These are phyloP conservation scores for Decorospora gaudefroyi DNA, from an alignment of 2,329 filamentous ascomycete species.

Conservation along the genomic window DNA sequence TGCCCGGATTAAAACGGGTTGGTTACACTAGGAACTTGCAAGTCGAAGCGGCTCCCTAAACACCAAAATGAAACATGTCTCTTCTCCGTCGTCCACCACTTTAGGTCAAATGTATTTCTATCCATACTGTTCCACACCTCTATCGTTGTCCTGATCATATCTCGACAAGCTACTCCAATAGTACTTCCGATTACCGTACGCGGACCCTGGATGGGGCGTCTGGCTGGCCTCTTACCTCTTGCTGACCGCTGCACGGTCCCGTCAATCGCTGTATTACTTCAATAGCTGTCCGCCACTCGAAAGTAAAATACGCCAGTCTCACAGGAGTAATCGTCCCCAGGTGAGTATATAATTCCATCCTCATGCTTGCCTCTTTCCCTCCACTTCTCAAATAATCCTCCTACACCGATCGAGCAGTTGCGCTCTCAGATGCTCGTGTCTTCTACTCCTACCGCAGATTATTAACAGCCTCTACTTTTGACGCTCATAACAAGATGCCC, in stretches of 20 bases:
- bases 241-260: background rate
- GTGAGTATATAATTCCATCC: too few species aligned
- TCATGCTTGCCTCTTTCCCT: too few species aligned
- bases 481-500: constrained; percentile 37
- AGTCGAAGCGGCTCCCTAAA: too few species aligned
- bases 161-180: too few species aligned
- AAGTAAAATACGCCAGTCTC: constrained; percentile 17
- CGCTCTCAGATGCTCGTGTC: too few species aligned
- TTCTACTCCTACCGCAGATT: too few species aligned
- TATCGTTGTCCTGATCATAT: background rate
- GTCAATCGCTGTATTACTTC: constrained; percentile 19
- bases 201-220: background rate
- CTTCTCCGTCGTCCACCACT: background rate
- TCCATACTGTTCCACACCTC: background rate
- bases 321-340: too few species aligned
- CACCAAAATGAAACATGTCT: too few species aligned
- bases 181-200: too few species aligned
- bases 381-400: background rate
- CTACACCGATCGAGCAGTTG: background rate
- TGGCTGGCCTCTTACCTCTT: constrained; percentile 19
- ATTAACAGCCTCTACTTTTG: too few species aligned
- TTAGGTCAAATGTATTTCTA: background rate
- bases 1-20: background rate
- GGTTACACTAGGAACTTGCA: too few species aligned
- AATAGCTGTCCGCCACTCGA: constrained; percentile 3